These are phyloP conservation scores for Bryoerythrophyllum caledonicum DNA, from an alignment of 225 moss, liverwort and hornwort genomes.

Conservation along the genomic window DNA sequence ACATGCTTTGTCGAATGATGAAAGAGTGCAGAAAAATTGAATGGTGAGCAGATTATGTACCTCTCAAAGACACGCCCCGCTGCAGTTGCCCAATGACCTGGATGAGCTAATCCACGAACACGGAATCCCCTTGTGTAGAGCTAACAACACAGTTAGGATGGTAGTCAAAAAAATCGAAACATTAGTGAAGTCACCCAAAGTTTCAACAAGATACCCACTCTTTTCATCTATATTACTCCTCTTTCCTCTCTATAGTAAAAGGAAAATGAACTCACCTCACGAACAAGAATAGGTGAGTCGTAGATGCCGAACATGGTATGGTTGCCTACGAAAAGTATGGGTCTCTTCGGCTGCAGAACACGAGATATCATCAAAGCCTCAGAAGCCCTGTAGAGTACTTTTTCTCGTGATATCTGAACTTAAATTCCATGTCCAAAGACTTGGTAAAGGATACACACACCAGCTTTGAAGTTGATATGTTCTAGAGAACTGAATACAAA, in stretches of 20 bases:
- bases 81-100: slow-evolving; percentile 84
- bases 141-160: slow-evolving; percentile 37
- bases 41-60: slow-evolving; percentile 18
- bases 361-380: neutral
- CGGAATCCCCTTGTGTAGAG: slow-evolving; percentile 79
- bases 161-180: too few species aligned
- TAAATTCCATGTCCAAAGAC: neutral
- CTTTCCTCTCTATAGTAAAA: too few species aligned
- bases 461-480: neutral
- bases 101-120: slow-evolving; percentile 88
- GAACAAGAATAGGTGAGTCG: slow-evolving; percentile 83
- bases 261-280: slow-evolving; percentile 56
- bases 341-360: slow-evolving; percentile 74
- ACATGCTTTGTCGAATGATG: too few species aligned
- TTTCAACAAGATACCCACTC: too few species aligned
- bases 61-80: slow-evolving; percentile 75
- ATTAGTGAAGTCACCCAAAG: too few species aligned
- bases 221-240: too few species aligned
- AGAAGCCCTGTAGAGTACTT: too few species aligned
- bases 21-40: too few species aligned
- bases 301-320: slow-evolving; percentile 91
- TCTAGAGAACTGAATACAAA: slow-evolving; percentile 22
- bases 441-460: neutral
- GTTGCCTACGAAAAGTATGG: slow-evolving; percentile 88
- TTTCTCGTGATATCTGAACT: neutral